Conservation (phyloP, 139 green algal species). For the Zygnema cylindricum region DNA sequence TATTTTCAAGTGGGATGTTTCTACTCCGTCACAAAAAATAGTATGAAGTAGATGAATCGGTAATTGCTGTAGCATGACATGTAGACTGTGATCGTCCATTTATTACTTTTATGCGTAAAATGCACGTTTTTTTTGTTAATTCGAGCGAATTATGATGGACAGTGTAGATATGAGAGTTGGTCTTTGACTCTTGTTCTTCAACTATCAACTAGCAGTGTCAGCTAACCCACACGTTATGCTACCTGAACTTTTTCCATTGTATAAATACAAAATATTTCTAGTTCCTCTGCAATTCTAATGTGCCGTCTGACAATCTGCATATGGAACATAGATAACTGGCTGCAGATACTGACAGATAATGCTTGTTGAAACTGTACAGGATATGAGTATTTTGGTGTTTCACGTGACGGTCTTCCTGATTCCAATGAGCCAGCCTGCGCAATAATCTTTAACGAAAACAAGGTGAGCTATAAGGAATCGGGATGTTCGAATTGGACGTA, state of each 20-base stretch:
- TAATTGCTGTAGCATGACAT: no score
- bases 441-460: not conserved
- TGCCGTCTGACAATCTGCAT: not conserved
- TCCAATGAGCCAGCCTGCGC: not conserved
- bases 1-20: no score
- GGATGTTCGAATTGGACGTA: no score
- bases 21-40: no score
- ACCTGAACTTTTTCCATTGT: no score
- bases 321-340: not conserved
- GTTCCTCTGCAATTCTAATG: not conserved
- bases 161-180: not conserved
- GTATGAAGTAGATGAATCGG: no score
- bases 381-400: not conserved
- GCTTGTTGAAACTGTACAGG: not conserved
- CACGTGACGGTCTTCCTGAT: not conserved
- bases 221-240: no score
- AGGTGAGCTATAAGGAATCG: no score
- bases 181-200: not conserved
- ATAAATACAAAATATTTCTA: not conserved
- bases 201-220: no score
- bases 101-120: no score
- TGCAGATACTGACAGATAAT: not conserved
- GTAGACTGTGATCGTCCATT: no score
- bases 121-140: not conserved
- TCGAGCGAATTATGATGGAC: not conserved